Conservation (phyloP, 495 filamentous ascomycete species). For the Penicillium coprophilum region DNA sequence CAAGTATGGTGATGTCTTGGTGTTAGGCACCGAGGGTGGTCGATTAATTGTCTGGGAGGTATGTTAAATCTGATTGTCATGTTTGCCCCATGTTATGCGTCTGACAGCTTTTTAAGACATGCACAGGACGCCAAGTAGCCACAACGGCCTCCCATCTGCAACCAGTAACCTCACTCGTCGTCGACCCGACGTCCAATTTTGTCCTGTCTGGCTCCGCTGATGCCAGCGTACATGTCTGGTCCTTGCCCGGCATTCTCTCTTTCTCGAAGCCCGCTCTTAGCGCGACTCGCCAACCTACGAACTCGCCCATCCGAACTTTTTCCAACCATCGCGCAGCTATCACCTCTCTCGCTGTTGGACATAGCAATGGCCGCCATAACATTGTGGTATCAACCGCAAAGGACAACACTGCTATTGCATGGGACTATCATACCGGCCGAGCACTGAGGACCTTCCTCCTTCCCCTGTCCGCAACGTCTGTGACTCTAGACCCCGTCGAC, state of each 20-base stretch:
- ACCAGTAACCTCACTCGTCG: conserved; percentile 71
- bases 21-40: conserved; percentile 84
- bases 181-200: conserved; percentile 70
- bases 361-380: conserved; percentile 66
- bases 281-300: conserved; percentile 42
- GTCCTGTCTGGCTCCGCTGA: conserved; percentile 86
- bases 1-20: conserved; percentile 64
- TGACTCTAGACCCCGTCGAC: conserved; percentile 79
- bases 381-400: conserved; percentile 75
- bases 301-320: conserved; percentile 63
- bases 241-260: conserved; percentile 68
- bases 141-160: conserved; percentile 89
- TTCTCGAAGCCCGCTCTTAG: conserved; percentile 49
- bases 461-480: conserved; percentile 64
- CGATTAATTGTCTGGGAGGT: conserved; percentile 94
- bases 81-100: background rate
- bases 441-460: conserved; percentile 78
- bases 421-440: conserved; percentile 80
- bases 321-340: conserved; percentile 79
- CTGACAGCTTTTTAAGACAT: conserved; percentile 54
- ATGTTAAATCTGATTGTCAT: conserved; percentile 23
- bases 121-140: conserved; percentile 81
- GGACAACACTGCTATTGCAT: conserved; percentile 80
- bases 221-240: conserved; percentile 89
- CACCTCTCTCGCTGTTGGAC: conserved; percentile 65